Base-by-base conservation (phyloP, 2,329 filamentous ascomycete species). In the Epichloe aotearoae region DNA sequence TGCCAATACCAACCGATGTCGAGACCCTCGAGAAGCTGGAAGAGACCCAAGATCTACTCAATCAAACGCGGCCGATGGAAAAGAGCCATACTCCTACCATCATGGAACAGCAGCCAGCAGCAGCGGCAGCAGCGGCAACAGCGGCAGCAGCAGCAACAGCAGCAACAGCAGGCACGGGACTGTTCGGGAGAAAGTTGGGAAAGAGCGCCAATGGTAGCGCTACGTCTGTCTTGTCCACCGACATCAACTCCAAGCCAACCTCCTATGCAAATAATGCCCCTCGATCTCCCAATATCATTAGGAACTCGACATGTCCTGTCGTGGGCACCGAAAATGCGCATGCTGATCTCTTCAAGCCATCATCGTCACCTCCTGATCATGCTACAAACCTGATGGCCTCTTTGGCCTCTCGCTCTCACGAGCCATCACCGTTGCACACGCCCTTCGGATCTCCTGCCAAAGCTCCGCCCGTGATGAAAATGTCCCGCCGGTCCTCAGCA, bases 371-470 rank as follows among this genome's bases (percentile, higher is more conserved):
- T 5, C 75, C 77, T 2, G 76, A 81, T 38, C 73, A 80, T 60
- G 84, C 84, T 23, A 73, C 75, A 20, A 77, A 72, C 56, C 73
- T 77, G 26, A 87, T 89, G 73, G 82, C 83, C 50, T 81, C 80
- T 39, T 71, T 87, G 39, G 80, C 84, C n/a, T 76, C 72, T 17
- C 73, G 77, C 17, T 79, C 83, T 1, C 73, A 77, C 37, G 72
- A 76, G n/a, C 64, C 67, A 20, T 77, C 79, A 1, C 75, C 79
- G 1, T 61, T 66, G 6, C 69, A 70, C 12, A 73, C 74, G 51
- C 69, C 61, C 41, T 62, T 57, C 55, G 69, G 61, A 48, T 64
- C 55, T 42, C 66, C 58, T 52, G 61, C 53, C 52, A 68, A 64
- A 54, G 62, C 60, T 30, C 69, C 64, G 53, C 67, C 66, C 11